Evolutionary conservation across 169 alveolate species (phyloP), one percentile per base, ranked within the genome.

Genomic region (Plasmodium inui): DNA sequence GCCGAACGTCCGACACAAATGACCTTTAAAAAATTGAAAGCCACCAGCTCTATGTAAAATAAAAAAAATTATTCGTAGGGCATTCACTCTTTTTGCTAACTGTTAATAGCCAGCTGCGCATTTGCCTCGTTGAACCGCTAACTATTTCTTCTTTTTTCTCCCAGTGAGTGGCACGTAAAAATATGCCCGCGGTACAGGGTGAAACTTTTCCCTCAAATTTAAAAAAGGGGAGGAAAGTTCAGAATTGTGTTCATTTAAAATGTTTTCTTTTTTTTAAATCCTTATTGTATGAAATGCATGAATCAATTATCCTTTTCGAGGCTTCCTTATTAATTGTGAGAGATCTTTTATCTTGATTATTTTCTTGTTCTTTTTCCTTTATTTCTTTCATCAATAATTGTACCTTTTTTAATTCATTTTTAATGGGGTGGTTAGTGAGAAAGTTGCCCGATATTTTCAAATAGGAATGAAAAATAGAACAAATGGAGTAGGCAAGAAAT

Each of bases 281-380:
- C n/a, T 91, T 91, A 82, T 91, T 91, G 83, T 91, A 91, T 17
- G 95, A 91, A 91, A 91, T 76, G 22, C 92, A 81, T n/a, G 85
- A 81, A 30, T 91, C 92, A 2, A 91, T 82, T 41, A 91, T 91
- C 76, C 95, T 91, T 34, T 91, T 91, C 6, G 95, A 41, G 30
- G 95, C 95, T 79, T 79, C 94, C 50, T 88, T 88, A 88, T 88
- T 88, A 88, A 88, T 79, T 37, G 80, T 88, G 34, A 88, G 71
- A 17, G 70, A 57, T 79, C 83, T 79, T 50, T 85, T 85, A 70
- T 91, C 95, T 81, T 82, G 74, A 67, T 30, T 81, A 78, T 53
- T 89, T 67, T 79, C 74, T 14, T 71, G 55, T 2, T 14, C 32
- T 39, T 78, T 89, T 80, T 89, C 94, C 55, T 91, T 91, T 91